Base-by-base conservation (phyloP, 2,329 filamentous ascomycete species). In the Ceratocystis alfenasii region DNA sequence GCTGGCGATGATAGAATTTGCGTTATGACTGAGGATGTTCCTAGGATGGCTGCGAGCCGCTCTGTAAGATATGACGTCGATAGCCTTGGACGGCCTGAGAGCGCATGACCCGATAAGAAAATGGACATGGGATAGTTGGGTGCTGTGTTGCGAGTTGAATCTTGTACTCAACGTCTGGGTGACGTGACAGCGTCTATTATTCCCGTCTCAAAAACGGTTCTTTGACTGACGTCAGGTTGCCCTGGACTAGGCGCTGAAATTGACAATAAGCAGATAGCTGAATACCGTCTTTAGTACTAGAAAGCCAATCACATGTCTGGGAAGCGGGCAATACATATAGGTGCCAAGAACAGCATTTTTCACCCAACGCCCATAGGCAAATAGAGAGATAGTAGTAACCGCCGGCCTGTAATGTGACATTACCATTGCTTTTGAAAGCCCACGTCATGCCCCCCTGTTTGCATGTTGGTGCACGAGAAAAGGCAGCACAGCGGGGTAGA, bases 21-120 rank as follows among this genome's bases (percentile, higher is more conserved):
- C 57, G 22, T 10, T 22, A 15, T 59, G 55, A 36, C 64, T 67
- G 36, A 41, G 66, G 25, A 30, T 63, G 17, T 30, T 44, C 22
- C 63, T 57, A n/a, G 57, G 28, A 5, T 67, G 63, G 66, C 20
- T 45, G 17, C 20, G 66, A 10, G 48, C 63, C 8, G n/a, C 48
- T 17, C n/a, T 67, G 45, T 62, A 65, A 28, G 66, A 67, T 65
- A 48, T 65, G 57, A 67, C 66, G 25, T 57, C 48, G 17, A 12
- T 53, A 28, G 66, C 66, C 15, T 65, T 65, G 25, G 28, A 60
- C 22, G n/a, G 45, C 7, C 30, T 62, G 28, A 59, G 44, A 25
- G 44, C 61, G 4, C 61, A 50, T 28, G 15, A 63, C 20, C 44
- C 44, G 17, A 63, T 36, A 28, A 25, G 22, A 8, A 50, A 33